Evolutionary conservation across 2,329 filamentous ascomycete genomes (phyloP).

Genomic region (Aspergillus hiratsukae): DNA sequence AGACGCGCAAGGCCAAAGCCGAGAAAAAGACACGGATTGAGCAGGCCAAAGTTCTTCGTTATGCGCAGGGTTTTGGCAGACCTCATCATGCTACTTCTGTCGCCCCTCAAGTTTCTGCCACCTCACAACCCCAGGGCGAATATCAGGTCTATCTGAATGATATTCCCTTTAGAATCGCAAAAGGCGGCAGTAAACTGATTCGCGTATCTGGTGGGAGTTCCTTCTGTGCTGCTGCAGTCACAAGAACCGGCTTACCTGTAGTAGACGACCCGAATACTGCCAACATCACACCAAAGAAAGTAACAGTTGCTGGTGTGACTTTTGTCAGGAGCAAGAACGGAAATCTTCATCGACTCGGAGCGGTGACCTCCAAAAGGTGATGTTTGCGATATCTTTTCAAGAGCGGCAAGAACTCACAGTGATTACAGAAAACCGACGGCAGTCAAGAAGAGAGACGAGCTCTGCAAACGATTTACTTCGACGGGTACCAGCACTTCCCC

Average conservation of each 20-base stretch:
- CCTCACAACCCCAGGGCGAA: slow-evolving; percentile 35
- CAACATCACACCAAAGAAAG: slow-evolving; percentile 68
- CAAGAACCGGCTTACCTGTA: slow-evolving; percentile 43
- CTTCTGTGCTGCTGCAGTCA: slow-evolving; percentile 4
- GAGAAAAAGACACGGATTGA: slow-evolving; percentile 57
- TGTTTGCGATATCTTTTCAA: slow-evolving; percentile 34
- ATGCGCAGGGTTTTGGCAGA: slow-evolving; percentile 31
- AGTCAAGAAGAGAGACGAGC: slow-evolving; percentile 66
- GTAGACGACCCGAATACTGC: slow-evolving; percentile 56
- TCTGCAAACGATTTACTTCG: slow-evolving; percentile 62
- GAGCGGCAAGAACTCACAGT: slow-evolving; percentile 15
- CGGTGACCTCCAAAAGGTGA: slow-evolving; percentile 71
- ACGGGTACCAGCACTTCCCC: slow-evolving; percentile 48
- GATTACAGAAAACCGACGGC: slow-evolving; percentile 37
- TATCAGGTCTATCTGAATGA: slow-evolving; percentile 67
- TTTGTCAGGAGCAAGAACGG: slow-evolving; percentile 85
- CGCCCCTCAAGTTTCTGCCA: slow-evolving; percentile 20
- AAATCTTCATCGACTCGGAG: slow-evolving; percentile 73
- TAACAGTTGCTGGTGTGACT: slow-evolving; percentile 68
- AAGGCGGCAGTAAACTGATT: slow-evolving; percentile 77
- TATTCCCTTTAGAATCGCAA: slow-evolving; percentile 67
- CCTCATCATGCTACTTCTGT: slow-evolving; percentile 13
- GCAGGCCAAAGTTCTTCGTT: slow-evolving; percentile 37
- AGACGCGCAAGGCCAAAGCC: slow-evolving; percentile 49
- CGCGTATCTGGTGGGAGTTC: slow-evolving; percentile 62